These are phyloP conservation scores for Annulohypoxylon truncatum DNA, from an alignment of 2,329 filamentous ascomycete genomes.

Conservation along the genomic window DNA sequence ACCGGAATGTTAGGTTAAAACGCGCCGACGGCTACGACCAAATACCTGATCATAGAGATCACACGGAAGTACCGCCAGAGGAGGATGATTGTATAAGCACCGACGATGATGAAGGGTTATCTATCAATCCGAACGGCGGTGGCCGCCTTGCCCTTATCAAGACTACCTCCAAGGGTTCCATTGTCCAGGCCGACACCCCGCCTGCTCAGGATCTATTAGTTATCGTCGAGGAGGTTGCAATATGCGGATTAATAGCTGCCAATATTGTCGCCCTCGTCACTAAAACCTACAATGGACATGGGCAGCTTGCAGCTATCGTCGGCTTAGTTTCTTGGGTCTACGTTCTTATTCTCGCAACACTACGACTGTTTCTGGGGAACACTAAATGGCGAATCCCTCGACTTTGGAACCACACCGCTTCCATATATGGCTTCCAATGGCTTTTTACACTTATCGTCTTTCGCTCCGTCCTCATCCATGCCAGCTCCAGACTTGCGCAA, in stretches of 20 bases:
- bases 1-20: constrained; percentile 64
- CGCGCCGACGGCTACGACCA: constrained; percentile 68
- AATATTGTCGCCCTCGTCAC: constrained; percentile 74
- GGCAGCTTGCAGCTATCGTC: constrained; percentile 70
- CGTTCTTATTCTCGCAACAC: constrained; percentile 75
- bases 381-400: constrained; percentile 74
- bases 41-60: constrained; percentile 60
- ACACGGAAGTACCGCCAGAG: constrained; percentile 65
- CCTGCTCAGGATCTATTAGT: constrained; percentile 77
- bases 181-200: constrained; percentile 81
- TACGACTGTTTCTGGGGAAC: constrained; percentile 76
- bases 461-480: constrained; percentile 86
- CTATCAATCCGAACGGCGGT: constrained; percentile 61
- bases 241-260: constrained; percentile 76
- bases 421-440: constrained; percentile 87
- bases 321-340: constrained; percentile 84
- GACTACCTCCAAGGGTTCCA: constrained; percentile 70
- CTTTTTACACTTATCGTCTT: constrained; percentile 80
- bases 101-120: constrained; percentile 70
- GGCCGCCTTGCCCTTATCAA: constrained; percentile 69
- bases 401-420: constrained; percentile 93
- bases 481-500: constrained; percentile 70
- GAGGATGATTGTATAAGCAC: constrained; percentile 60
- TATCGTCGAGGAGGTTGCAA: constrained; percentile 78
- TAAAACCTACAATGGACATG: constrained; percentile 67